Evolutionary conservation across 2,329 filamentous ascomycete species (phyloP), one percentile per base, ranked within the genome.

Genomic region (Diaporthe sp.): DNA sequence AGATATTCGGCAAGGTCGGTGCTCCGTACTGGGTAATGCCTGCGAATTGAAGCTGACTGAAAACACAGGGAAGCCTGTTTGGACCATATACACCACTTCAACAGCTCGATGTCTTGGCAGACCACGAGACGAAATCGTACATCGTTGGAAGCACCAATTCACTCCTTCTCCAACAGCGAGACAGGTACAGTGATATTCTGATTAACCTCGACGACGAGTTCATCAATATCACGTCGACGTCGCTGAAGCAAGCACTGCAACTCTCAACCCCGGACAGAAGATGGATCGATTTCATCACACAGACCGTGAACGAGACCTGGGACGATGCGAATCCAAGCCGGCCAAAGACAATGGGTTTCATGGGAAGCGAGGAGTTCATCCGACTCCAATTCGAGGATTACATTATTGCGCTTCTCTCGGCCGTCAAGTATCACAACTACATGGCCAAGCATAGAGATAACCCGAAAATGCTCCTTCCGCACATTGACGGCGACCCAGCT

Each of bases 131-230:
- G 28, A 98, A 98, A 85, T 98, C 96, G 2, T 99, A 98, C 81
- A 94, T 99, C 72, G 96, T 99, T 75, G 97, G 97, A 78, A 98
- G 96, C 79, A 99, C 97, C 51, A 99, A 99, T 83, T 98, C 95
- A 8, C 88, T 99, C 34, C 89, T 99, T 46, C 87, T 99, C 15
- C 96, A 98, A 81, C 97, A 99, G 83, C 97, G 93, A 83, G 96
- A 99, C 82, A 92, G 95, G 60, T 98, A 99, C 83, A 98, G 95
- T 83, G 97, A 99, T 81, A 95, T 98, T 49, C 89, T 99, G 76
- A 95, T 99, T 82, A 98, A 99, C 82, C 92, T 99, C 28, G 97
- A 99, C 83, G 96, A 98, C 78, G 91, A 94, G 79, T 94, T 91
- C 3, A 92, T 98, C 79, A 96, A 92, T 80, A 94, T 98, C 78